Evolutionary conservation across 495 filamentous ascomycete genomes (phyloP).

Genomic region (Penicillium herquei): DNA sequence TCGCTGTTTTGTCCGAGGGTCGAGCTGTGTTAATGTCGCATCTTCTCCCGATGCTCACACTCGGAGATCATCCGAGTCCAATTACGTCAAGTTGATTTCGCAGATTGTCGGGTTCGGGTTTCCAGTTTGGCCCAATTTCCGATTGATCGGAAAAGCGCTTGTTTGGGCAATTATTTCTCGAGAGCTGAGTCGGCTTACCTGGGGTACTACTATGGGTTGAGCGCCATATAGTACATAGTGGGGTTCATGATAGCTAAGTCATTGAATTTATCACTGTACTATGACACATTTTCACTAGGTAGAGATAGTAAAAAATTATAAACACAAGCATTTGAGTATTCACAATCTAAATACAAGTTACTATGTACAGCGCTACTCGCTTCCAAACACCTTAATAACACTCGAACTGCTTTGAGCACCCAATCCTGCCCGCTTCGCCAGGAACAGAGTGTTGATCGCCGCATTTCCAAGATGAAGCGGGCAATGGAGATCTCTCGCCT

Average conservation of each 20-base stretch:
- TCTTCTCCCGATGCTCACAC: slow-evolving; percentile 9
- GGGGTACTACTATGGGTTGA: no score
- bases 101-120: no score
- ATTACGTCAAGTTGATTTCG: slow-evolving; percentile 1
- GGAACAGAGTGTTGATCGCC: slow-evolving; percentile 37
- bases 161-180: no score
- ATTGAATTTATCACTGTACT: no score
- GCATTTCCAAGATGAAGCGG: slow-evolving; percentile 44
- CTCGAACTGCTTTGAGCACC: slow-evolving; percentile 32
- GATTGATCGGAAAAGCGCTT: no score
- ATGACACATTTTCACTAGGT: no score
- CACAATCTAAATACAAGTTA: neutral
- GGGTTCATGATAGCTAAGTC: no score
- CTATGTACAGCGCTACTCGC: neutral
- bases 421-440: slow-evolving; percentile 33
- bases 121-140: neutral
- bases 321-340: neutral
- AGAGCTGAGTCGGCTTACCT: no score
- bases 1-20: slow-evolving; percentile 6
- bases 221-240: no score
- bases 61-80: slow-evolving; percentile 15
- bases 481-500: slow-evolving; percentile 53
- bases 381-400: slow-evolving; percentile 22
- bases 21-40: slow-evolving; percentile 3
- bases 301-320: neutral